These are phyloP conservation scores for Lindgomyces ingoldianus DNA, from an alignment of 495 filamentous ascomycete species.

Conservation along the genomic window DNA sequence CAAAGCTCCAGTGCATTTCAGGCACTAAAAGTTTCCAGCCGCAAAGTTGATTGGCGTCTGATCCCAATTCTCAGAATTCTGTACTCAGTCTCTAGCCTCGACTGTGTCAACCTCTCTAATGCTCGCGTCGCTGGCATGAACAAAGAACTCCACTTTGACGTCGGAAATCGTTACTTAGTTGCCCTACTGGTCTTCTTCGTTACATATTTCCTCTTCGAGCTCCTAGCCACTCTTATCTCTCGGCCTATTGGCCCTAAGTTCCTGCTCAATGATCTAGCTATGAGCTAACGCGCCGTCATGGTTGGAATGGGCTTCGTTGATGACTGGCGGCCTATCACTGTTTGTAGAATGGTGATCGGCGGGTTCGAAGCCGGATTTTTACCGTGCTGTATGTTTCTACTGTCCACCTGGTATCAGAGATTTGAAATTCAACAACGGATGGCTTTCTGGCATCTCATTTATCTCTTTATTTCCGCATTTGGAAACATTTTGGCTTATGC, in stretches of 20 bases:
- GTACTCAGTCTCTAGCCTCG: conserved; percentile 31
- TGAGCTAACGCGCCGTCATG: conserved; percentile 27
- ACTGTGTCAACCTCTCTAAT: conserved; percentile 33
- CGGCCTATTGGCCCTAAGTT: conserved; percentile 13
- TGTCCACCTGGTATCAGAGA: conserved; percentile 27
- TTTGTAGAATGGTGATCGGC: conserved; percentile 32
- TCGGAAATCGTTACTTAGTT: conserved; percentile 31
- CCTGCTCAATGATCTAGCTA: conserved; percentile 17
- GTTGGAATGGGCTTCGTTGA: conserved; percentile 31
- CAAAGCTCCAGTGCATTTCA: no score
- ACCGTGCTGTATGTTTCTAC: conserved; percentile 30
- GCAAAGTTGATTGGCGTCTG: conserved; percentile 31
- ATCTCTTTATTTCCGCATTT: conserved; percentile 31
- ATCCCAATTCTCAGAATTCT: conserved; percentile 33
- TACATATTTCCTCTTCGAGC: conserved; percentile 34
- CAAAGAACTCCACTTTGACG: conserved; percentile 28
- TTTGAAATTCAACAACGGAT: conserved; percentile 30
- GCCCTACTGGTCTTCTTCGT: conserved; percentile 35
- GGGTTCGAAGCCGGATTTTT: conserved; percentile 32
- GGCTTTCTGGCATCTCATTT: conserved; percentile 28
- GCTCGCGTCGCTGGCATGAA: conserved; percentile 35
- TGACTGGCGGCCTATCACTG: conserved; percentile 28
- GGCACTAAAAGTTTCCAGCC: neutral
- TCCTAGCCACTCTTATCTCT: conserved; percentile 23
- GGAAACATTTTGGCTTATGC: conserved; percentile 30